Base-by-base conservation (phyloP, 805 yeast species). In the Metschnikowia noctiluminum region DNA sequence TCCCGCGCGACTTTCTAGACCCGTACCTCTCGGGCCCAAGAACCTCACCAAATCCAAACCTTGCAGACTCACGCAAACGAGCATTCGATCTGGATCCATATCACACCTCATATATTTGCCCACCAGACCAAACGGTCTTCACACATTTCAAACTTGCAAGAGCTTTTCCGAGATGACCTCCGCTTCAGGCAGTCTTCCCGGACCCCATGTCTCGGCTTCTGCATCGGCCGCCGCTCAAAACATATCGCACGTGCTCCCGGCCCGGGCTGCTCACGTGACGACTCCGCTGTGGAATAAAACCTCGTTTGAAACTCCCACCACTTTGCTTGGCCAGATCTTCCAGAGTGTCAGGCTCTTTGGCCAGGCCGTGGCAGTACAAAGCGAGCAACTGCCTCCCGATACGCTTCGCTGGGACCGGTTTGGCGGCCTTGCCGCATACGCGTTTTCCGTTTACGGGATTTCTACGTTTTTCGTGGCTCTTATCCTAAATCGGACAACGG, bases 391-490 rank as follows among this genome's bases (percentile, higher is more conserved):
- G 12, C 45, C 45, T 14, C 44, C 48, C 10, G 16, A 42, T 8
- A 52, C 47, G 9, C 35, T 52, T n/a, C 37, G 51, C 14, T 46
- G 57, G 57, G 49, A 47, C 38, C 54, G 66, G 27, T 52, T 60
- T 35, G 55, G 58, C 16, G 44, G 57, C 26, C 53, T 51, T 16
- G 55, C 76, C 43, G 48, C 57, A 2, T 73, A 70, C 52, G 62
- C 69, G 46, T 69, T 66, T 43, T 69, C 74, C 11, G 43, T 61
- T 6, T 73, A 73, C 48, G 78, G 76, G 0, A 43, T 71, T 15
- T 40, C 67, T 28, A 70, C 76, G 46, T 57, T 73, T 42, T 43
- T 66, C 7, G 68, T 71, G 70, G 71, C 75, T 1, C 58, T 72
- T 10, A 45, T 71, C 2, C 57, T 71, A 50, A 71, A 71, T 51